Evolutionary conservation across 2,329 filamentous ascomycete genomes (phyloP).

Genomic region (Dactylonectria estremocensis): DNA sequence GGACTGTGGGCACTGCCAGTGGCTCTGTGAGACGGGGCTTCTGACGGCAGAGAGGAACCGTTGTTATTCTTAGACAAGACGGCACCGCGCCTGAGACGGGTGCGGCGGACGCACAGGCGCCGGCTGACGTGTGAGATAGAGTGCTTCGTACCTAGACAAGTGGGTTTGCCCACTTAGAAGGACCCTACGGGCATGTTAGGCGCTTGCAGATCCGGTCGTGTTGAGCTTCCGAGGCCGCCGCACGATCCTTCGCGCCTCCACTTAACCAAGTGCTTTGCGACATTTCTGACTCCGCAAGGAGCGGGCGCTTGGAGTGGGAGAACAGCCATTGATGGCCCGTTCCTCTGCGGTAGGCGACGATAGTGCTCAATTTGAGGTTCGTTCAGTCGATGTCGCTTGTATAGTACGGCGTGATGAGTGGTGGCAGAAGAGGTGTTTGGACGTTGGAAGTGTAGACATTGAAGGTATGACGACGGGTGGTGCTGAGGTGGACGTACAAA

Average conservation of each 20-base stretch:
- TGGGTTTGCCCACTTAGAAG: too few species aligned
- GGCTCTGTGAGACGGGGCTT: not conserved
- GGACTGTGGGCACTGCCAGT: not conserved
- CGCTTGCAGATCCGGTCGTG: not conserved
- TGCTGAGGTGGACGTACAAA: not conserved
- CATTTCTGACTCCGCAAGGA: not conserved
- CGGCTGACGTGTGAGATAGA: not conserved
- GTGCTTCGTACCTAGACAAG: too few species aligned
- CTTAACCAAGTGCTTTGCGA: not conserved
- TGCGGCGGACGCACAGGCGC: slow-evolving; percentile 1
- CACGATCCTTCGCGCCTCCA: not conserved
- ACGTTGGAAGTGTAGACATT: not conserved
- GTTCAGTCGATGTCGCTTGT: not conserved
- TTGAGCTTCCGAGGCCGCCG: not conserved
- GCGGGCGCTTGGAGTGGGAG: not conserved
- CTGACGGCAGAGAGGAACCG: not conserved
- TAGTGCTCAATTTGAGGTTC: not conserved
- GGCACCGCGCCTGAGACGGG: not conserved
- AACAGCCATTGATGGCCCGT: not conserved
- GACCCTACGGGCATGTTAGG: too few species aligned
- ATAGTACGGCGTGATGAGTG: not conserved
- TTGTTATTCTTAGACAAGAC: not conserved
- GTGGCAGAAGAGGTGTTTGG: too few species aligned
- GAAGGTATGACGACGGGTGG: not conserved
- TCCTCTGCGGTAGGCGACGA: not conserved